Percentiles rank a stretch among this genome's conserved stretches.
Evolutionary conservation across 2,329 filamentous ascomycete genomes (phyloP).

Genomic region (Colletotrichum cereale): DNA sequence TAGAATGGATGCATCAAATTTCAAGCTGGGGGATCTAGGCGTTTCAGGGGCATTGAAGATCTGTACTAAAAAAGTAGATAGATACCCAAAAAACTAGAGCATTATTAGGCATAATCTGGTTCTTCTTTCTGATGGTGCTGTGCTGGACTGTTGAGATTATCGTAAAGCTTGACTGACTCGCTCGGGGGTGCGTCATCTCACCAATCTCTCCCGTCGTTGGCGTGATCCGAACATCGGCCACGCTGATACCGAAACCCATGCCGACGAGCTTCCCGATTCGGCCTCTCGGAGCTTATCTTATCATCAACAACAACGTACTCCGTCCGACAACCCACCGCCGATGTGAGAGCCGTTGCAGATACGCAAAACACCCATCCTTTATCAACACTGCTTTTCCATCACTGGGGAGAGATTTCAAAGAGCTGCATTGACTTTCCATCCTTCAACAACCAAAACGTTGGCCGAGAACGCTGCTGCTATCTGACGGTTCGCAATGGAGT

Average conservation of each 20-base stretch:
- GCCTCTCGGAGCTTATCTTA: slow-evolving; percentile 31
- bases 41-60: not conserved
- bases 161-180: slow-evolving; percentile 7
- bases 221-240: slow-evolving; percentile 39
- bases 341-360: not conserved
- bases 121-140: not conserved
- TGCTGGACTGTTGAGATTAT: too few species aligned
- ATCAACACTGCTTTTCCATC: not conserved
- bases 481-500: slow-evolving; percentile 53
- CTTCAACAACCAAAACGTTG: not conserved
- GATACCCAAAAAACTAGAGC: slow-evolving; percentile 35
- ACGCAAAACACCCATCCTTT: not conserved
- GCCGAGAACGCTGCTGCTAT: not conserved
- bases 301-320: slow-evolving; percentile 11
- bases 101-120: not conserved
- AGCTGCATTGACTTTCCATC: not conserved
- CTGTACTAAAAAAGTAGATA: slow-evolving; percentile 17
- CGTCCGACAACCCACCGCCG: not conserved
- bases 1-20: slow-evolving; percentile 44
- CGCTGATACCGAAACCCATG: slow-evolving; percentile 13
- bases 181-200: not conserved
- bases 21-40: not conserved
- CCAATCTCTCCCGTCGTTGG: slow-evolving; percentile 16
- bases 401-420: too few species aligned
- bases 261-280: slow-evolving; percentile 37